Evolutionary conservation across 31 red algal genomes (phyloP).

Genomic region (Endocladia muricata): DNA sequence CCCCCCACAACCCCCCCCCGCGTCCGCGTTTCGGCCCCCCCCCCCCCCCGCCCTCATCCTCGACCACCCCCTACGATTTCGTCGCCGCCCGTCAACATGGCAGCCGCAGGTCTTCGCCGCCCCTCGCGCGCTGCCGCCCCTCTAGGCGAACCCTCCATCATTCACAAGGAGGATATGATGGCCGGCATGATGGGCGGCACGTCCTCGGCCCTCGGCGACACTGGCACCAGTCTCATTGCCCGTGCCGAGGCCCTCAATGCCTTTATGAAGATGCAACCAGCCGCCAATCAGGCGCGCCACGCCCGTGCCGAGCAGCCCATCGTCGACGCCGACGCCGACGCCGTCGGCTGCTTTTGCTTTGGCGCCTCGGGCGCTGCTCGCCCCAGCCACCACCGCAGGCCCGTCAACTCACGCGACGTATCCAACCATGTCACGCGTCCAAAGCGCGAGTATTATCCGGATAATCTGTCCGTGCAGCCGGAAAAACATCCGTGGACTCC

Average conservation of each 20-base stretch:
- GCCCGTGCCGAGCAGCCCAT: conserved; percentile 3
- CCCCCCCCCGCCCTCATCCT: background rate
- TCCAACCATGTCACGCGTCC: conserved; percentile 27
- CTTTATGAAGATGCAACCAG: conserved; percentile 79
- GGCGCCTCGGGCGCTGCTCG: conserved; percentile 5
- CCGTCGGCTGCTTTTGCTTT: conserved; percentile 62
- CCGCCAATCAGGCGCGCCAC: conserved; percentile 52
- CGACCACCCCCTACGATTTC: conserved; percentile 5
- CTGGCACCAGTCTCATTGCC: conserved; percentile 67
- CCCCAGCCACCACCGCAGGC: conserved; percentile 14
- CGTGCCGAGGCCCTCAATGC: conserved; percentile 75
- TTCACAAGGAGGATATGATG: conserved; percentile 45
- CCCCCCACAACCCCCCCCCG: conserved; percentile 9
- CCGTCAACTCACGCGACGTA: conserved; percentile 24
- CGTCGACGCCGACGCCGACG: background rate
- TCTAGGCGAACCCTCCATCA: conserved; percentile 42
- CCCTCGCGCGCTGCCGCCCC: background rate
- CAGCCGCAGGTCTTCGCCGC: conserved; percentile 16
- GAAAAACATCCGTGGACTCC: conserved; percentile 40
- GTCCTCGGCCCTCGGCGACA: conserved; percentile 10
- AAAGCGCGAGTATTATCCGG: conserved; percentile 52
- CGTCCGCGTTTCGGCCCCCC: background rate
- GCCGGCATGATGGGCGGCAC: conserved; percentile 46
- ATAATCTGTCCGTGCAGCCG: conserved; percentile 61
- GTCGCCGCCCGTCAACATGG: conserved; percentile 25